These are phyloP conservation scores for Hericium coralloides DNA, from an alignment of 768 basidiomycete genomes.

Conservation along the genomic window DNA sequence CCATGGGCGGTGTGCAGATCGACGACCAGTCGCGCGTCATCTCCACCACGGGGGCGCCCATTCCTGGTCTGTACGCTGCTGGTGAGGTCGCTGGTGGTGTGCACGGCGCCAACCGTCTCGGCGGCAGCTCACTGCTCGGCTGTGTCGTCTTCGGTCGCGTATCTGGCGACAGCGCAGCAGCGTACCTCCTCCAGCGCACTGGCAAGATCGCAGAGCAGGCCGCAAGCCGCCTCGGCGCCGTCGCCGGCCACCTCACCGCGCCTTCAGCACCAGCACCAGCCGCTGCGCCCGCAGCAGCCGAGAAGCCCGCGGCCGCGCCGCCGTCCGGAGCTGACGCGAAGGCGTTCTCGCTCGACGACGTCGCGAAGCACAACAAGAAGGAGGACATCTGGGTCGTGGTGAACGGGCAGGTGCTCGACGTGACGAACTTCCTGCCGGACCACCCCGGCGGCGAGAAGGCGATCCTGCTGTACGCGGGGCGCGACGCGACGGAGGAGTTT, in stretches of 20 bases:
- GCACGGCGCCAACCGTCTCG: constrained; percentile 95
- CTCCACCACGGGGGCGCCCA: constrained; percentile 61
- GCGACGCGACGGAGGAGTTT: constrained; percentile 92
- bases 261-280: constrained; percentile 20
- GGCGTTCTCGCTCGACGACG: constrained; percentile 50
- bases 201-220: constrained; percentile 63
- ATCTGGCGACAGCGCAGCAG: constrained; percentile 87
- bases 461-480: constrained; percentile 80
- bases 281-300: constrained; percentile 22
- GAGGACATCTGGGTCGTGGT: constrained; percentile 94
- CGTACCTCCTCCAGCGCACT: constrained; percentile 75
- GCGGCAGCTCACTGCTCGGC: constrained; percentile 87
- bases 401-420: constrained; percentile 80
- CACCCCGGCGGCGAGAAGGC: constrained; percentile 91
- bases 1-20: constrained; percentile 98
- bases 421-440: constrained; percentile 80
- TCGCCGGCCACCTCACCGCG: constrained; percentile 64
- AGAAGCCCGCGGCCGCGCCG: constrained; percentile 18
- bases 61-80: constrained; percentile 84
- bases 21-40: constrained; percentile 80
- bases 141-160: constrained; percentile 98
- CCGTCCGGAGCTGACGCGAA: constrained; percentile 23
- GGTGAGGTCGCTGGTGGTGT: constrained; percentile 98
- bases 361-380: constrained; percentile 87
- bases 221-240: constrained; percentile 68